Evolutionary conservation across 2,329 filamentous ascomycete genomes (phyloP).

Genomic region (Byssothecium circinans): DNA sequence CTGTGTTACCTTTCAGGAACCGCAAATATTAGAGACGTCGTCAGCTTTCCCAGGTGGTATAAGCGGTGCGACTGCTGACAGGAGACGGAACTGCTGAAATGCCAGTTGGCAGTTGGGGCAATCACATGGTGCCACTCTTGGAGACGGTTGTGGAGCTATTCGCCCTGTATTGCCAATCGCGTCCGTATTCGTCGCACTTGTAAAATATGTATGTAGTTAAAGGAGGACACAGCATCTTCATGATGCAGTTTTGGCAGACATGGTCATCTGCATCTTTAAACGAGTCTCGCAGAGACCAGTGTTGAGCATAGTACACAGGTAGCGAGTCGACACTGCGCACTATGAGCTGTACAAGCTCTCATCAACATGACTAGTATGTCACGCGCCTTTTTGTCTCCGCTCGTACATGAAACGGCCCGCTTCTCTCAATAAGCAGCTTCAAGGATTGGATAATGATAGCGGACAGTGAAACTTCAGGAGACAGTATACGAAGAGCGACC

Average conservation of each 20-base stretch:
- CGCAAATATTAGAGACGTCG: constrained; percentile 79
- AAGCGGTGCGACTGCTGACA: constrained; percentile 56
- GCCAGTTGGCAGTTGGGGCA: neutral
- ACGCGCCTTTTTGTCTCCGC: neutral
- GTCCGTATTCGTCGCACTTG: neutral
- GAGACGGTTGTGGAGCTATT: neutral
- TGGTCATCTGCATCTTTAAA: neutral
- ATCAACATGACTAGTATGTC: neutral
- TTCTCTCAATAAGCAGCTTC: neutral
- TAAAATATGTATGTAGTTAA: neutral
- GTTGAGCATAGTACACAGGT: neutral
- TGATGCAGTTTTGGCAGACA: neutral
- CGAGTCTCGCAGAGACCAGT: neutral
- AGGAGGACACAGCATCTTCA: neutral
- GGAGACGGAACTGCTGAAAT: neutral
- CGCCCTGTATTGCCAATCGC: neutral
- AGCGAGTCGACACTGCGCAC: neutral
- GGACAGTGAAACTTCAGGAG: too few relatives aligned
- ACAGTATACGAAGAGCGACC: neutral
- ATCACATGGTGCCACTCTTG: neutral
- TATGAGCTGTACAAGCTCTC: neutral
- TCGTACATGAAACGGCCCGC: neutral
- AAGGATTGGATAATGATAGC: too few relatives aligned
- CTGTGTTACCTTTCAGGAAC: constrained; percentile 82
- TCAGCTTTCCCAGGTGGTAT: constrained; percentile 78